phyloP scores from a whole-genome alignment of 2,329 filamentous ascomycete genomes.

The Fusarium ambrosium region DNA sequence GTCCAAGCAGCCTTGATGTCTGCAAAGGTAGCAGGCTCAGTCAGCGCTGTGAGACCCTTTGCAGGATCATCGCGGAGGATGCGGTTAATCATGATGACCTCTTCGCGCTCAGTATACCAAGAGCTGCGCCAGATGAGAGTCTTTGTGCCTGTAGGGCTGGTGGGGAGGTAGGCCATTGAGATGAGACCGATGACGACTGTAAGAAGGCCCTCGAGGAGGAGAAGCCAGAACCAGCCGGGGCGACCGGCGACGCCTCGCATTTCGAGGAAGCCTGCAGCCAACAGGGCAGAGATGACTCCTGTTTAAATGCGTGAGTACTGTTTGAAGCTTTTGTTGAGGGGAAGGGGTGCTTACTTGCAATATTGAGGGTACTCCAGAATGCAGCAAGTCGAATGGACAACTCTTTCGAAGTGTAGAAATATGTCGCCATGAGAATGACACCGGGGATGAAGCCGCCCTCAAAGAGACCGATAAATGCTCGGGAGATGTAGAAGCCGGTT shows the following conservation, averaged over 20 bases:
- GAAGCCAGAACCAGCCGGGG: constrained; percentile 69
- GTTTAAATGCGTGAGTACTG: constrained; percentile 51
- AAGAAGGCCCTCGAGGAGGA: constrained; percentile 57
- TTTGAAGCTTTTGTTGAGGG: constrained; percentile 40
- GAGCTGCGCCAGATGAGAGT: constrained; percentile 71
- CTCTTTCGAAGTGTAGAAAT: constrained; percentile 79
- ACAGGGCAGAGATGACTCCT: constrained; percentile 61
- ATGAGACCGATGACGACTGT: constrained; percentile 67
- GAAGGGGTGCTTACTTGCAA: constrained; percentile 48
- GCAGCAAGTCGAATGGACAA: constrained; percentile 75
- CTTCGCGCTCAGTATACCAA: constrained; percentile 77
- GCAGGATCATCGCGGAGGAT: constrained; percentile 67
- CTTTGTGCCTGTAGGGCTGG: constrained; percentile 75
- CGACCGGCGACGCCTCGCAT: constrained; percentile 63
- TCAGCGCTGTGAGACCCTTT: constrained; percentile 63
- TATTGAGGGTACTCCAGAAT: constrained; percentile 72
- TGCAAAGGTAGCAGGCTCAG: constrained; percentile 57
- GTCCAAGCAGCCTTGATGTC: constrained; percentile 61
- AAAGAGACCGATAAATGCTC: constrained; percentile 66
- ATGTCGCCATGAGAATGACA: constrained; percentile 75
- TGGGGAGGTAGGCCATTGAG: constrained; percentile 71
- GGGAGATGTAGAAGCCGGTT: constrained; percentile 63
- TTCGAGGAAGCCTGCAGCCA: constrained; percentile 62
- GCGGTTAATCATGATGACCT: constrained; percentile 77
- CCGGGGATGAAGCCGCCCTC: constrained; percentile 72